Evolutionary conservation across 164 flowering plant genomes (phyloP).

Genomic region (Umbellularia californica): DNA sequence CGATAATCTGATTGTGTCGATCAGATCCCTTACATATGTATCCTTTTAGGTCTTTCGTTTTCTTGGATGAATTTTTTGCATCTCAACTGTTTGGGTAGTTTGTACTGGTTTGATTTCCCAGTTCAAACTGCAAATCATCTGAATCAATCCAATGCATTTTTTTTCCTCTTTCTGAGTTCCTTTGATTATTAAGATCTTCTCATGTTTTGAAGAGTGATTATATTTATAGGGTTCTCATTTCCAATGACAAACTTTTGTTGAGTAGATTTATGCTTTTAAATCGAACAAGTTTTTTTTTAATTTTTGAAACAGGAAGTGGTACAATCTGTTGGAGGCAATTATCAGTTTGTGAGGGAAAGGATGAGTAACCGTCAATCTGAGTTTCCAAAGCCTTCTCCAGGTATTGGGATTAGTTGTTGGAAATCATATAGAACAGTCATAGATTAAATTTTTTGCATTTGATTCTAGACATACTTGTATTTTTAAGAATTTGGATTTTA

Average conservation of each 20-base stretch:
- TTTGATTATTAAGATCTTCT: not conserved
- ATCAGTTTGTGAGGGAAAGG: not conserved
- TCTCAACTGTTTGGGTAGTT: too few relatives aligned
- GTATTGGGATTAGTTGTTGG: not conserved
- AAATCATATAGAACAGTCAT: not conserved
- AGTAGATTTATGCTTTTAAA: too few relatives aligned
- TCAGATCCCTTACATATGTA: too few relatives aligned
- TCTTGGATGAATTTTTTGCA: not conserved
- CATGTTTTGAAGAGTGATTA: not conserved
- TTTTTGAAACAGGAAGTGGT: not conserved
- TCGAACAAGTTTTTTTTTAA: not conserved
- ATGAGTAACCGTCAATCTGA: conserved; percentile 4
- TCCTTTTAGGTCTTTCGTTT: not conserved
- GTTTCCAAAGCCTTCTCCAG: conserved; percentile 2
- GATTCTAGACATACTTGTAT: not conserved
- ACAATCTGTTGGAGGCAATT: not conserved
- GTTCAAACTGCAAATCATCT: too few relatives aligned
- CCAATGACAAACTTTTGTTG: not conserved
- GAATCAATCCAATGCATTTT: not conserved
- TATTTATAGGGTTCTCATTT: too few relatives aligned
- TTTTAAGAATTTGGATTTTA: not conserved
- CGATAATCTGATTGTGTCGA: too few relatives aligned
- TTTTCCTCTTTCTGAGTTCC: not conserved
- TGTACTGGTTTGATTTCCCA: too few relatives aligned
- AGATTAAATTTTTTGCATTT: not conserved